These are phyloP conservation scores for Phylloboletellus chloephorus DNA, from an alignment of 1,284 basidiomycete species.

Conservation along the genomic window DNA sequence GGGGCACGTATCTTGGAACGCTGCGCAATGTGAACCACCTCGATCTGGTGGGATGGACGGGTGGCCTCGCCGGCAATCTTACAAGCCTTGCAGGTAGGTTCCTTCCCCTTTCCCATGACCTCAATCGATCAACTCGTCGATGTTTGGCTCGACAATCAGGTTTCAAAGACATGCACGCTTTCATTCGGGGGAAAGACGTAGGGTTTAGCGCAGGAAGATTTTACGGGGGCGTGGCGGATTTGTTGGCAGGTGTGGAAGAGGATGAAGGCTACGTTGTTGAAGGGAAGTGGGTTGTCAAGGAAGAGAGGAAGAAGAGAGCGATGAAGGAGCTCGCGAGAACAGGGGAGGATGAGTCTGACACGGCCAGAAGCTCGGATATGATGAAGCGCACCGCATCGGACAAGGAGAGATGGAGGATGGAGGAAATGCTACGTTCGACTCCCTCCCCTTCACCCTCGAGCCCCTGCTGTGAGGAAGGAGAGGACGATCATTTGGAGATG, in stretches of 20 bases:
- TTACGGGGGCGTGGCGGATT: slow-evolving; percentile 76
- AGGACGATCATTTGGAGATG: background rate
- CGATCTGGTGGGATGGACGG: slow-evolving; percentile 81
- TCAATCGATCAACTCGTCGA: background rate
- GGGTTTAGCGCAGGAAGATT: slow-evolving; percentile 86
- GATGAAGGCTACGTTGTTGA: slow-evolving; percentile 31
- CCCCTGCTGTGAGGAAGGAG: slow-evolving; percentile 5
- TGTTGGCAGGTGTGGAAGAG: slow-evolving; percentile 67
- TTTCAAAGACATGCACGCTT: slow-evolving; percentile 52
- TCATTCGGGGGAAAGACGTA: slow-evolving; percentile 83
- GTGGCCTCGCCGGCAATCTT: slow-evolving; percentile 66
- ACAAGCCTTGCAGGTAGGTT: slow-evolving; percentile 36
- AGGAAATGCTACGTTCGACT: slow-evolving; percentile 19
- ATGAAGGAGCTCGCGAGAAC: slow-evolving; percentile 2
- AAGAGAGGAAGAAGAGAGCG: slow-evolving; percentile 15
- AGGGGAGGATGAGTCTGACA: slow-evolving; percentile 5
- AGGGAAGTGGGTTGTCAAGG: slow-evolving; percentile 18
- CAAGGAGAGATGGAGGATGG: slow-evolving; percentile 25
- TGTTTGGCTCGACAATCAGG: slow-evolving; percentile 10
- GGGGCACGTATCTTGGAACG: slow-evolving; percentile 86
- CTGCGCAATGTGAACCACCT: slow-evolving; percentile 88
- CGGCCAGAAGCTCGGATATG: slow-evolving; percentile 1
- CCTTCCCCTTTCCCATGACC: background rate
- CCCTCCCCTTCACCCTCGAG: slow-evolving; percentile 7
- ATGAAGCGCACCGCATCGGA: slow-evolving; percentile 19